Evolutionary conservation across 306 rosid genomes (phyloP).

Genomic region (Pachyrhizus erosus): DNA sequence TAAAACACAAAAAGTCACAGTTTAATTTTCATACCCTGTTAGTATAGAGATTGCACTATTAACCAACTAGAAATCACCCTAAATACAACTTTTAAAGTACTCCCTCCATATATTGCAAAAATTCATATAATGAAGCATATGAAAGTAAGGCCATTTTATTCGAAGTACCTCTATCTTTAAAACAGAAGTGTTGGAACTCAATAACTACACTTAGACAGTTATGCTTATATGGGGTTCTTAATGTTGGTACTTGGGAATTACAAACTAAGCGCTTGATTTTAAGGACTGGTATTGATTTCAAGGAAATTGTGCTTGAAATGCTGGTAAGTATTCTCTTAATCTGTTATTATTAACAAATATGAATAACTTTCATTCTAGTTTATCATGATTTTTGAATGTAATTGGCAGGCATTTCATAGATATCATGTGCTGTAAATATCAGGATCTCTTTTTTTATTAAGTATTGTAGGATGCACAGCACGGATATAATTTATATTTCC

Average conservation of each 20-base stretch:
- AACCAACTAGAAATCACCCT: neutral
- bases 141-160: neutral
- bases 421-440: neutral
- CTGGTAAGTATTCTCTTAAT: conserved; percentile 2
- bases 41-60: neutral
- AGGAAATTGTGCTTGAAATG: conserved; percentile 11
- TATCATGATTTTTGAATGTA: neutral
- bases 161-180: neutral
- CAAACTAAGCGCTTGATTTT: too few relatives aligned
- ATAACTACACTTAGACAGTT: neutral
- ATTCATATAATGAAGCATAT: neutral
- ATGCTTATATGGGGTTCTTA: conserved; percentile 15
- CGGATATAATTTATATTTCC: conserved; percentile 20
- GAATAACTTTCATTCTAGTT: conserved; percentile 8
- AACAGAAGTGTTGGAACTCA: conserved; percentile 10
- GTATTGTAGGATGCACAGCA: neutral
- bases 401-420: neutral
- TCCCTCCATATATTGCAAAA: neutral
- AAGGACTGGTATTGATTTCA: neutral
- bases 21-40: too few relatives aligned
- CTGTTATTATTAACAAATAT: conserved; percentile 9
- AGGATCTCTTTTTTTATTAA: neutral
- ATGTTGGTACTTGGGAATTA: neutral
- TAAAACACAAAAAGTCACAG: neutral
- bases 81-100: too few relatives aligned